Evolutionary conservation across 768 basidiomycete species (phyloP), one percentile per base, ranked within the genome.

Genomic region (Russula sp.): DNA sequence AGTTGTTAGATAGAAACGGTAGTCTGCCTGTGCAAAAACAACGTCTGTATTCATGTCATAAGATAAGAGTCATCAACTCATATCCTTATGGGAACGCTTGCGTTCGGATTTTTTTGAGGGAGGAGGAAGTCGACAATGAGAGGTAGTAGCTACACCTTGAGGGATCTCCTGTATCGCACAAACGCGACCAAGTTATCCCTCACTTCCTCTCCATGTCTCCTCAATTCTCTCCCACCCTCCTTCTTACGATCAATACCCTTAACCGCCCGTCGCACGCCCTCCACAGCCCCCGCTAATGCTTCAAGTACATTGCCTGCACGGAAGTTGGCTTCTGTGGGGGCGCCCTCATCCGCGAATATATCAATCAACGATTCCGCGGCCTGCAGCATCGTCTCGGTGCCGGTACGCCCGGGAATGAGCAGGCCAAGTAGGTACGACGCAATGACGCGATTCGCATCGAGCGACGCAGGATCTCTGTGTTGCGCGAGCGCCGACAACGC

Each of bases 331-430:
- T 98, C 94, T 71, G 90, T 94, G 0, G 87, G 81, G 59, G 84
- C 74, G 9, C 75, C 80, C 75, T 98, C 94, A 75, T 98, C 94
- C 4, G 94, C 92, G 73, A 90, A 98, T 57, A 96, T 92, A 72
- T 97, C 94, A 63, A 97, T 90, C 51, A 97, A 78, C 28, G 90
- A 90, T 16, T 94, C 92, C 10, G 83, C 79, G 1, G 85, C 84
- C 70, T 94, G 91, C 28, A 97, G 80, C 58, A 89, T 78, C 0
- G 88, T 81, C 72, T 94, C 92, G 0, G 84, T 82, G 59, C 79
- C 81, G 59, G 77, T 75, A 24, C 78, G 71, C 6, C 72, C 70
- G 5, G 74, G 69, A 5, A 75, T 68, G 16, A 90, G 77, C 22
- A 88, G 74, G 20, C 84, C 83, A n/a, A 93, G 71, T 14, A 92